Percentiles rank a stretch among this genome's conserved stretches.
These are phyloP conservation scores for Trichoderma virens DNA, from an alignment of 495 filamentous ascomycete species.

Conservation along the genomic window DNA sequence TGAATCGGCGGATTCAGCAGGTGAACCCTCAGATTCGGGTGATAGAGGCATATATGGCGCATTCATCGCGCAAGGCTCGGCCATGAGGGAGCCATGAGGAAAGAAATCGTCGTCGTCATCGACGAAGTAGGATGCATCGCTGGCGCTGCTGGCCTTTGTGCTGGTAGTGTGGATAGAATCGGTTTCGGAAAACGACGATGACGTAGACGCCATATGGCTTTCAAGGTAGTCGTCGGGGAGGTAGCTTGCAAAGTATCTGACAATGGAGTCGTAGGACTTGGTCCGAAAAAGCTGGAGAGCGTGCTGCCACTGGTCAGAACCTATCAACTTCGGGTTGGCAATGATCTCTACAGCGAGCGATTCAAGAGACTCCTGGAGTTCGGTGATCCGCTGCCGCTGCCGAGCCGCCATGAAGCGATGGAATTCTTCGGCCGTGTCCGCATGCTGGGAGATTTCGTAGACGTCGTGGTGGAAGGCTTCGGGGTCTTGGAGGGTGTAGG, in stretches of 20 bases:
- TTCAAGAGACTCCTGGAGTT: constrained; percentile 39
- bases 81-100: constrained; percentile 28
- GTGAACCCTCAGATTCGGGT: constrained; percentile 41
- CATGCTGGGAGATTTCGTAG: constrained; percentile 36
- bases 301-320: constrained; percentile 42
- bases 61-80: constrained; percentile 33
- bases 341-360: constrained; percentile 45
- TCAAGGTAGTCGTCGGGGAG: constrained; percentile 37
- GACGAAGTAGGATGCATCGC: constrained; percentile 25
- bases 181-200: constrained; percentile 13
- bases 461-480: constrained; percentile 37
- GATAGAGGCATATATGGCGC: constrained; percentile 32
- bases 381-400: constrained; percentile 38
- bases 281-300: constrained; percentile 45
- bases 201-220: constrained; percentile 21
- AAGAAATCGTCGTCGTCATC: constrained; percentile 26
- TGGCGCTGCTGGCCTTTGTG: constrained; percentile 24
- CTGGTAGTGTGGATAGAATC: constrained; percentile 4
- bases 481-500: constrained; percentile 29
- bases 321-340: constrained; percentile 41
- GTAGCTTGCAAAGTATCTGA: constrained; percentile 42
- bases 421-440: constrained; percentile 35
- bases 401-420: constrained; percentile 36
- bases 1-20: constrained; percentile 31
- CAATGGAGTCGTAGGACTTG: constrained; percentile 44